These are phyloP conservation scores for Yamadazyma scolyti DNA, from an alignment of 805 yeast genomes.

Conservation along the genomic window DNA sequence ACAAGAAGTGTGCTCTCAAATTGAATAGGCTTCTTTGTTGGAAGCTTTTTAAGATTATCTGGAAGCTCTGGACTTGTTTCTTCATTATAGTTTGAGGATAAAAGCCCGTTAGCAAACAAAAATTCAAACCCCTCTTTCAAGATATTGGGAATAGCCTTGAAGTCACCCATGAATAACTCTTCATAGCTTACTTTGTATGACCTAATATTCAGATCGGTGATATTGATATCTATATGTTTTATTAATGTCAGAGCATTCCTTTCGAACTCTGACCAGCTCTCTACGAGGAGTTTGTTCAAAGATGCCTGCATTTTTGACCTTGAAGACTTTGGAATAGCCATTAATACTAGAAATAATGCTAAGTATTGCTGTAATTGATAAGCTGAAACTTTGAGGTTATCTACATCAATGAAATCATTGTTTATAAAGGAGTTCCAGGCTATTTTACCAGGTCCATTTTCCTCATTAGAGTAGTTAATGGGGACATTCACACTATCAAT, in stretches of 20 bases:
- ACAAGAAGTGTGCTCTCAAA: constrained; percentile 35
- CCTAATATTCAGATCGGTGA: constrained; percentile 14
- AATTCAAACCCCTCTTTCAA: constrained; percentile 15
- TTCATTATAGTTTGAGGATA: constrained; percentile 10
- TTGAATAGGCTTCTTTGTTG: neutral
- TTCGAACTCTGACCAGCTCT: constrained; percentile 43
- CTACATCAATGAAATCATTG: constrained; percentile 41
- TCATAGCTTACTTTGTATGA: constrained; percentile 11
- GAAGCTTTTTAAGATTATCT: neutral
- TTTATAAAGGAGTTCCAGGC: too few relatives aligned
- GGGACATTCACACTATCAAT: too few relatives aligned
- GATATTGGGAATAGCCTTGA: constrained; percentile 2
- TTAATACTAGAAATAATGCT: constrained; percentile 45
- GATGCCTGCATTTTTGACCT: constrained; percentile 28
- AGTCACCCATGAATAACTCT: constrained; percentile 12
- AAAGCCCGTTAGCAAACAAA: constrained; percentile 30
- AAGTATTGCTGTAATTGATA: constrained; percentile 40
- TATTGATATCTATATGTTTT: constrained; percentile 43
- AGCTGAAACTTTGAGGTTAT: constrained; percentile 35
- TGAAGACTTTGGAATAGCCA: constrained; percentile 25
- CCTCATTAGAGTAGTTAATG: too few relatives aligned
- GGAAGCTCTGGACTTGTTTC: constrained; percentile 1
- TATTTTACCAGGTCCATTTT: too few relatives aligned
- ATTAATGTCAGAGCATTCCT: constrained; percentile 42
- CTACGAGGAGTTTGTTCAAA: constrained; percentile 16